Base-by-base conservation (phyloP, 1,284 basidiomycete species). In the Pterulicium gracile region DNA sequence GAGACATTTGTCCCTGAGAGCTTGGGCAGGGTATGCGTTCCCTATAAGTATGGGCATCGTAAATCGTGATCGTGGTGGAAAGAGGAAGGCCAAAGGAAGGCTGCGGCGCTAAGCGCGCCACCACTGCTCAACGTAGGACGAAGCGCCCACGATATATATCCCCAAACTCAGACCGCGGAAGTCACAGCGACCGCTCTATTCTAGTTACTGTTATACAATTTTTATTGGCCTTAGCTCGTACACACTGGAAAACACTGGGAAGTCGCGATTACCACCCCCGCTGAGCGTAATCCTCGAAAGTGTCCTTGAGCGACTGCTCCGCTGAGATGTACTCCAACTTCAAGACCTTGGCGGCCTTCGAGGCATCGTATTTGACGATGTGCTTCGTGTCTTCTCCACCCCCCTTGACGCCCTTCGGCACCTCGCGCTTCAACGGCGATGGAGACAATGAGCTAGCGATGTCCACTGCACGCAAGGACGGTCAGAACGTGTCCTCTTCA, bases 21-120 rank as follows among this genome's bases (percentile, higher is more conserved):
- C 93, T 89, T 47, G 95, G 70, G 51, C 95, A 83, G 58, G 95
- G 93, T 51, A 96, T 69, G 10, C 92, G 92, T 65, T 96, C 92
- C n/a, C n/a, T n/a, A n/a, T n/a, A n/a, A n/a, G n/a, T 61, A 96
- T 83, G 49, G 76, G 77, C 75, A n/a, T n/a, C n/a, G n/a, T n/a
- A n/a, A n/a, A 92, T n/a, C n/a, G n/a, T n/a, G n/a, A n/a, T n/a
- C n/a, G n/a, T n/a, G n/a, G n/a, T n/a, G n/a, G n/a, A n/a, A n/a
- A n/a, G n/a, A n/a, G n/a, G n/a, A n/a, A n/a, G n/a, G n/a, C n/a
- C n/a, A n/a, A n/a, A n/a, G n/a, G n/a, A n/a, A n/a, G n/a, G n/a
- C n/a, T n/a, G n/a, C n/a, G n/a, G n/a, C n/a, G n/a, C n/a, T n/a
- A n/a, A n/a, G n/a, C n/a, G n/a, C n/a, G n/a, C n/a, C n/a, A n/a